Evolutionary conservation across 2,329 filamentous ascomycete genomes (phyloP), one percentile per base, ranked within the genome.

Genomic region (Mycosphaerella arachidis): DNA sequence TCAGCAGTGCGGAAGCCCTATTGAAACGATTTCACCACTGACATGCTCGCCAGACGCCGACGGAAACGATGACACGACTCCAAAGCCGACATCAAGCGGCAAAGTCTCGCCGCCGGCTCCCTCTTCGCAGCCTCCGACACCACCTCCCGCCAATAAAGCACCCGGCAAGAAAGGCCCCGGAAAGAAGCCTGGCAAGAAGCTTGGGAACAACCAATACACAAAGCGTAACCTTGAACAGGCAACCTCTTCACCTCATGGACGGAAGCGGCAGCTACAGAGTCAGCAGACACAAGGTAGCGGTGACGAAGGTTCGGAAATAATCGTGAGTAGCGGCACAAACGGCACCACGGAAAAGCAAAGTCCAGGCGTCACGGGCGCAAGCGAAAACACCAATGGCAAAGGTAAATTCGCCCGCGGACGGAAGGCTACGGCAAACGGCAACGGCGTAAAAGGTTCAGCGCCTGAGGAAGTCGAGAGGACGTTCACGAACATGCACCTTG

Each of bases 121-220:
- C n/a, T 78, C 78, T 72, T 64, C 78, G 73, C 65, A 77, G 73
- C 37, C 76, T 70, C 66, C 68, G 27, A 67, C 68, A 27, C 71
- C 70, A 27, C 68, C 70, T n/a, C 66, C 75, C 71, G 53, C 71
- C 67, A 69, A 80, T 57, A 71, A 81, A 57, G 77, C 72, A 64
- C 78, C 81, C 1, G 80, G 83, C 58, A 90, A 88, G 72, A 88
- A 88, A 75, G 80, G 82, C 71, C 84, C 59, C 80, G 86, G 69
- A 82, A 85, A 67, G 81, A 74, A 72, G 59, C 63, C 61, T 13
- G 63, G 59, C 24, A 86, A 66, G 86, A 88, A 69, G 86, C 72
- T 84, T 60, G 88, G 89, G 18, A 86, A 89, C 63, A 94, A 93
- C 65, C 91, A 94, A 73, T 92, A 93, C 69, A 92, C 89, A 0